Evolutionary conservation across 2,329 filamentous ascomycete genomes (phyloP), one percentile per base, ranked within the genome.

Genomic region (Alternaria arbusti): DNA sequence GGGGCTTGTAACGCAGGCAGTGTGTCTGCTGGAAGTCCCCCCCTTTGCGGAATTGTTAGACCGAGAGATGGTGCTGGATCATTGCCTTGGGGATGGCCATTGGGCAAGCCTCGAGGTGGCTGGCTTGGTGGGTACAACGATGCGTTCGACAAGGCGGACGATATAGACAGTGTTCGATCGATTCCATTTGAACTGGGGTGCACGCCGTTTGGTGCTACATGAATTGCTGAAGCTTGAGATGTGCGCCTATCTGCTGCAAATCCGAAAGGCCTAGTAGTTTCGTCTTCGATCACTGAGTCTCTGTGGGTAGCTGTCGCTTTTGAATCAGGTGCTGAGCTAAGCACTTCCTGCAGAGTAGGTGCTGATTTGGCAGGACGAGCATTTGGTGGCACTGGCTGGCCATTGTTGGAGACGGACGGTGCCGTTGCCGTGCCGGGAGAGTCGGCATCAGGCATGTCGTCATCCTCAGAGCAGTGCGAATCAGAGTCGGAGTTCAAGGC

Each of bases 401-500:
- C 36, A 32, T 45, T 17, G 12, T 64, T 61, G 17, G 54, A 45
- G 25, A 49, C 51, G 13, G 60, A 52, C 12, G 56, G 43, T 45
- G 60, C 49, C 13, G 60, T 52, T 57, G 67, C 59, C 12, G 60
- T 62, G 30, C 61, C 63, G 43, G 63, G 61, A 12, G 68, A 67
- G 8, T 66, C 68, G 22, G 70, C 70, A 22, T 74, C 71, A 74
- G 77, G 75, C 17, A 54, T 54, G 15, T 46, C 60, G 45, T 76
- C 79, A 65, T 83, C 82, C 62, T 83, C 82, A 65, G 82, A 81
- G 49, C 83, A 75, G 59, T 82, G 82, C 3, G 80, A 81, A 22
- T 84, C 83, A 45, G 79, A 81, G 25, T 75, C 76, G 3, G 79
- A 80, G 43, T 79, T 78, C 51, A 91, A 81, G 22, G 86, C 84